Evolutionary conservation across 352 stramenopile species (phyloP), one percentile per base, ranked within the genome.

Genomic region (Phytophthora fragariaefolia): DNA sequence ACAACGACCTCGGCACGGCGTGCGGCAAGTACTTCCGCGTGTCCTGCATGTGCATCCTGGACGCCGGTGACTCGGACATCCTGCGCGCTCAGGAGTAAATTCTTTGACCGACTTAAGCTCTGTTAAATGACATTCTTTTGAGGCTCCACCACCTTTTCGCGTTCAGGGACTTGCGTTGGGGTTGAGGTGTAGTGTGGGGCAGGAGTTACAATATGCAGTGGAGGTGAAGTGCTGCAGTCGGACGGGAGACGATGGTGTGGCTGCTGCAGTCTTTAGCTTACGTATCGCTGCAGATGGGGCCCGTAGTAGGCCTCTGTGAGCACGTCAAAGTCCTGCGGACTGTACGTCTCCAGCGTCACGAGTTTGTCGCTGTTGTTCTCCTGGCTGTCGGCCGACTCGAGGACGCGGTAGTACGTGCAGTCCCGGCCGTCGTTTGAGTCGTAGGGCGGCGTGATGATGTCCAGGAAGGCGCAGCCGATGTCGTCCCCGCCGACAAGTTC

Each of bases 11-110:
- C 54, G 98, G 98, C 72, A 99, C 97, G 74, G 98, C 98, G 53
- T 99, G 97, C 74, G 98, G 98, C 77, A 99, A 99, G 81, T 98
- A 99, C 83, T 99, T 99, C 93, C 95, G 97, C 69, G 97, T 98
- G 59, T 99, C 96, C 43, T 93, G 98, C 57, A 87, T 99, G 62
- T 92, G 87, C 64, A 93, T 99, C 74, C 89, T 98, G 46, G 97
- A 99, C 82, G 88, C 85, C 47, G 98, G 98, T 91, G 98, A 99
- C 87, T 99, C 97, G 58, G 98, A 99, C 90, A 99, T 99, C 80
- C 80, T 99, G 66, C 87, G 85, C 56, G 81, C 86, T n/a, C 83
- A 78, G 75, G 34, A 42, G 34, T 42, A 42, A 42, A 15, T 15
- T 34, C 28, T 34, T 34, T 34, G 34, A 42, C 34, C 8, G 4